These are phyloP conservation scores for Penicillium bialowiezense DNA, from an alignment of 495 filamentous ascomycete species.

Conservation along the genomic window DNA sequence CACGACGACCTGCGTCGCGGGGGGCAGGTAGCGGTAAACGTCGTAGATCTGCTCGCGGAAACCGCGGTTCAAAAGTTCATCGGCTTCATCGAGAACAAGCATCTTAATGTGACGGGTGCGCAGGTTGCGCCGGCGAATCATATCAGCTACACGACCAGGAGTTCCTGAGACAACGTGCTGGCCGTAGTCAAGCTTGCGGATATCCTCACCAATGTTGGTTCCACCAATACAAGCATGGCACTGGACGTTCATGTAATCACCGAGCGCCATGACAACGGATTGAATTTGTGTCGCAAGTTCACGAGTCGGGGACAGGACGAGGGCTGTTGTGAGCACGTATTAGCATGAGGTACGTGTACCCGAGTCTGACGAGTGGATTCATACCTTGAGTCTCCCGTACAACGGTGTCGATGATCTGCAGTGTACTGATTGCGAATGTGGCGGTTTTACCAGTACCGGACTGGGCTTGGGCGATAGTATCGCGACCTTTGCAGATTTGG, in stretches of 20 bases:
- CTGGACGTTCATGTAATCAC: constrained; percentile 99
- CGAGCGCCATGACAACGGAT: constrained; percentile 93
- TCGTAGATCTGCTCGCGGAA: constrained; percentile 99
- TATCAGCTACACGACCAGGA: constrained; percentile 93
- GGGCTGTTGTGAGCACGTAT: constrained; percentile 48
- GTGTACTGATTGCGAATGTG: constrained; percentile 95
- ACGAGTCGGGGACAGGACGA: constrained; percentile 95
- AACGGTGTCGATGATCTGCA: constrained; percentile 86
- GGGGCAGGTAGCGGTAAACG: constrained; percentile 94
- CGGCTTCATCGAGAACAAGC: constrained; percentile 96
- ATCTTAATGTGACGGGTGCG: constrained; percentile 97
- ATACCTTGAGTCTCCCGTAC: constrained; percentile 80
- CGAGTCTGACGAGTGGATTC: constrained; percentile 2
- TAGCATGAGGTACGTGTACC: background rate
- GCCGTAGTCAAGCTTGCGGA: constrained; percentile 92
- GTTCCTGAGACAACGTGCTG: constrained; percentile 97
- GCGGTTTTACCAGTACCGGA: constrained; percentile 99
- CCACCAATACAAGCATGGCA: constrained; percentile 99
- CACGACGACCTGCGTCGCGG: constrained; percentile 94
- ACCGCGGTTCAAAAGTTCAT: constrained; percentile 87
- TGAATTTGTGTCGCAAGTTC: constrained; percentile 98
- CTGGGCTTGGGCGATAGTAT: constrained; percentile 99
- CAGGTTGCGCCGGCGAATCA: constrained; percentile 95
- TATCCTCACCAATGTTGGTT: constrained; percentile 96
- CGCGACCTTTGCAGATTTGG: constrained; percentile 97